These are phyloP conservation scores for Entomortierella beljakovae DNA, from an alignment of 192 early-diverging fungal genomes.

Conservation along the genomic window DNA sequence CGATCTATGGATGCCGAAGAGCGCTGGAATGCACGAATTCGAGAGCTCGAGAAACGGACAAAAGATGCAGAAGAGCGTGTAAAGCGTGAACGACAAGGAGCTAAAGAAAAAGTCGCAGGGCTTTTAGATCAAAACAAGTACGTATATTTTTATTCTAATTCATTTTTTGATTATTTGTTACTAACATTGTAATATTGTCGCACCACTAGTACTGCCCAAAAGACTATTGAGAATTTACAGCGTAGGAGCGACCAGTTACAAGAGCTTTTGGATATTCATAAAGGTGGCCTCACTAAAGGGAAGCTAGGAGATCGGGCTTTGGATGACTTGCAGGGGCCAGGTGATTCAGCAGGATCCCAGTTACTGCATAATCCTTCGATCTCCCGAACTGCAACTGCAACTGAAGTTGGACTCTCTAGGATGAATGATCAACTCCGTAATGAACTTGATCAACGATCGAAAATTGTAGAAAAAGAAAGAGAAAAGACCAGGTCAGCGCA, in stretches of 20 bases:
- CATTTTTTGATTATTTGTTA: not conserved
- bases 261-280: conserved; percentile 43
- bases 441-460: conserved; percentile 52
- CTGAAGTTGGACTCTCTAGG: conserved; percentile 41
- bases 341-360: not conserved
- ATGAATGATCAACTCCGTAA: conserved; percentile 51
- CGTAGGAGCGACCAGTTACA: conserved; percentile 51
- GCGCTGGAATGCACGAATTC: conserved; percentile 45
- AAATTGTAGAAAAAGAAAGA: conserved; percentile 44
- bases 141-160: not conserved
- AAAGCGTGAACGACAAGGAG: conserved; percentile 52
- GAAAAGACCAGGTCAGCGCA: conserved; percentile 27
- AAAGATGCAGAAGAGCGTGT: conserved; percentile 53
- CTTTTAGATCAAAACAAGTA: conserved; percentile 54
- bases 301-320: not conserved
- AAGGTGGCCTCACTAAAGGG: not conserved
- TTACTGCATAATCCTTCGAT: conserved; percentile 8
- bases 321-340: not conserved
- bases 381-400: conserved; percentile 12
- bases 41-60: conserved; percentile 46
- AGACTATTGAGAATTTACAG: conserved; percentile 43
- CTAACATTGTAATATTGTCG: not conserved
- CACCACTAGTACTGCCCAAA: conserved; percentile 33
- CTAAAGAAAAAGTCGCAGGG: conserved; percentile 54
- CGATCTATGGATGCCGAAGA: conserved; percentile 44